Percentiles rank a stretch among this genome's conserved stretches.
phyloP scores from a whole-genome alignment of 2,329 filamentous ascomycete genomes.

The Botryotinia convoluta region DNA sequence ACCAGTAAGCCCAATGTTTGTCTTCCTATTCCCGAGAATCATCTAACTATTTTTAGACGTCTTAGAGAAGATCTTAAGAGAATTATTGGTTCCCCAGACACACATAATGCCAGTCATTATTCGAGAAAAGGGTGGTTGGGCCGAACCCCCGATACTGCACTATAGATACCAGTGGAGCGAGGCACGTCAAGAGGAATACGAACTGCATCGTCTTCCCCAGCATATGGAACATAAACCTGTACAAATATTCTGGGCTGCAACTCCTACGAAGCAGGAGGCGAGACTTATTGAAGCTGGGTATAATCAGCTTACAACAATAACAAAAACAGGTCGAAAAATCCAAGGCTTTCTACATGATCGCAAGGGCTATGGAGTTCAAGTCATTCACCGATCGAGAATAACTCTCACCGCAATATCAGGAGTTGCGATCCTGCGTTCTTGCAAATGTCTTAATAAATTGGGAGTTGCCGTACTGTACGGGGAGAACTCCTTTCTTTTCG shows the following conservation, averaged over 20 bases:
- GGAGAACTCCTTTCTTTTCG: not conserved
- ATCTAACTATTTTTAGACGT: not conserved
- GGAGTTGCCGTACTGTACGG: not conserved
- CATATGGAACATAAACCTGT: not conserved
- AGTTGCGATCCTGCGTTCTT: not conserved
- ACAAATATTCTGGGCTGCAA: not conserved
- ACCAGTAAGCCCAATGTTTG: not conserved
- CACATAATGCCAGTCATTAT: not conserved
- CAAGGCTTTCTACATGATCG: not conserved
- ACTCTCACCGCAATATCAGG: not conserved
- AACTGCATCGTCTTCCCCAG: not conserved
- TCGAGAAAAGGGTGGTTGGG: not conserved
- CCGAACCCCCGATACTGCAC: not conserved
- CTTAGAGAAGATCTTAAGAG: not conserved
- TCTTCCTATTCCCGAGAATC: rapidly evolving
- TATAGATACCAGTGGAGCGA: not conserved
- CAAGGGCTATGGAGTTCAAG: not conserved
- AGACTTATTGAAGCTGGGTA: not conserved
- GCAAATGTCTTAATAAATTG: not conserved
- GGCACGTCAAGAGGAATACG: not conserved
- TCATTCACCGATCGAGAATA: not conserved
- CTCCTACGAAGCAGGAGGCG: not conserved
- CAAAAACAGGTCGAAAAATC: not conserved
- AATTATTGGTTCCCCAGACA: not conserved
- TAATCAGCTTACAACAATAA: not conserved